These are phyloP conservation scores for Aureobasidium sp. DNA, from an alignment of 2,329 filamentous ascomycete species.

Conservation along the genomic window DNA sequence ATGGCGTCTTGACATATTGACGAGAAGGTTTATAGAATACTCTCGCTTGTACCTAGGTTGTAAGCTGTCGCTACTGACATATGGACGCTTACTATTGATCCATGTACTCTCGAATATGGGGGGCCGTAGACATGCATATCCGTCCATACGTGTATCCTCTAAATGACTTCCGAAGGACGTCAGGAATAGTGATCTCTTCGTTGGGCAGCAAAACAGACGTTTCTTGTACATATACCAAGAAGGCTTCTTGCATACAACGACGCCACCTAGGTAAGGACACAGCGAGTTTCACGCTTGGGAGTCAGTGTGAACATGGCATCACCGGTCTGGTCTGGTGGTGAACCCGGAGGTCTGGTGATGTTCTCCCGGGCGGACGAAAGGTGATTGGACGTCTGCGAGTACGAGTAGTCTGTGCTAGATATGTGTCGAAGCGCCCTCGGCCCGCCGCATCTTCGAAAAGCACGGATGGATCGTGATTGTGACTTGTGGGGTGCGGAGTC, in stretches of 20 bases:
- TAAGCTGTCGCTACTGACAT: neutral
- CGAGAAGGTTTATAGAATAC: neutral
- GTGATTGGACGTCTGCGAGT: neutral
- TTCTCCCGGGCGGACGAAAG: neutral
- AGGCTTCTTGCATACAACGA: neutral
- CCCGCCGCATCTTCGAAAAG: neutral
- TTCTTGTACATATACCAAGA: neutral
- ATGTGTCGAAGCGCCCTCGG: slow-evolving; percentile 7
- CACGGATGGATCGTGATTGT: slow-evolving; percentile 5
- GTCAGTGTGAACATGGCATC: neutral
- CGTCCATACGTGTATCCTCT: neutral
- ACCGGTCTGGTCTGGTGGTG: neutral
- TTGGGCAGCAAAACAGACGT: slow-evolving; percentile 4
- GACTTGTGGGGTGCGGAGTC: slow-evolving; percentile 7
- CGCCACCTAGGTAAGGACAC: slow-evolving; percentile 3
- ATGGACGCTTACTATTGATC: neutral
- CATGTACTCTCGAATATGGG: neutral
- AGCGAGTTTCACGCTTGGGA: neutral
- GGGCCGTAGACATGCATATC: neutral
- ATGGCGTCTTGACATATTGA: neutral
- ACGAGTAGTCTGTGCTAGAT: slow-evolving; percentile 3
- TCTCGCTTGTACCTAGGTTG: neutral
- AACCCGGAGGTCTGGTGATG: slow-evolving; percentile 4
- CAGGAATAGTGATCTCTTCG: neutral
- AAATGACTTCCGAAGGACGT: neutral